A percentile compares a stretch with the other conserved stretches of the same genome.
phyloP scores from a whole-genome alignment of 1,284 basidiomycete species.

The Mrakiaceae sp. region DNA sequence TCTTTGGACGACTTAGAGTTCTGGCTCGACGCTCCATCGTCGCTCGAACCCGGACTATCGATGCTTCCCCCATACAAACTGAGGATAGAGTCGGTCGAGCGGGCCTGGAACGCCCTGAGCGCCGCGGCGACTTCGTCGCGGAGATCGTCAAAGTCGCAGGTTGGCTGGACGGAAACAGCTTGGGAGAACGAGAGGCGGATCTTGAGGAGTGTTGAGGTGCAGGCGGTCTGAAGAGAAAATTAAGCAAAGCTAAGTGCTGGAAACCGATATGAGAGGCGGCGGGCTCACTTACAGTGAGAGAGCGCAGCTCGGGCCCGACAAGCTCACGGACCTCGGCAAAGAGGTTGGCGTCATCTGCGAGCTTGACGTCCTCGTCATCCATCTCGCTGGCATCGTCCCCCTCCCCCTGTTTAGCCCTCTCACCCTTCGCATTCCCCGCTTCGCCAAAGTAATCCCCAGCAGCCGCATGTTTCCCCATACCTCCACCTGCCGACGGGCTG shows the following conservation, averaged over 20 bases:
- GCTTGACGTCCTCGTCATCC: slow-evolving; percentile 40
- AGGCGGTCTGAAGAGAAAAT: slow-evolving; percentile 37
- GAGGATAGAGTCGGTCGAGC: slow-evolving; percentile 7
- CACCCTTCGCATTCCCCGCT: too few species aligned
- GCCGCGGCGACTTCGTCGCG: slow-evolving; percentile 56
- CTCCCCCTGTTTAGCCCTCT: slow-evolving; percentile 24
- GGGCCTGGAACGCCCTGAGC: slow-evolving; percentile 62
- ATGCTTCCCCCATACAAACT: slow-evolving; percentile 19
- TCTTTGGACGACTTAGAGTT: slow-evolving; percentile 32
- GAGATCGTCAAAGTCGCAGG: slow-evolving; percentile 48
- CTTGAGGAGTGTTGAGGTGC: slow-evolving; percentile 47
- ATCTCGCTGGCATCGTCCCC: slow-evolving; percentile 14
- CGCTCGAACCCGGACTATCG: slow-evolving; percentile 4
- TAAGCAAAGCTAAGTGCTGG: not conserved
- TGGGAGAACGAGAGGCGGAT: slow-evolving; percentile 50
- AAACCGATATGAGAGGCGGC: not conserved
- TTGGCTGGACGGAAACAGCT: not conserved
- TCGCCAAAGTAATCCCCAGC: not conserved
- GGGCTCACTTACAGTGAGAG: slow-evolving; percentile 47
- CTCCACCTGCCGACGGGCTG: too few species aligned
- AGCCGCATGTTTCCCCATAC: too few species aligned
- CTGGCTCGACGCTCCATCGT: slow-evolving; percentile 5
- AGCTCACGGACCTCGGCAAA: slow-evolving; percentile 76
- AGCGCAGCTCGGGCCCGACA: slow-evolving; percentile 63
- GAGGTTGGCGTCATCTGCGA: slow-evolving; percentile 58